Percentiles rank a stretch among this genome's conserved stretches.
phyloP scores from a whole-genome alignment of 2,329 filamentous ascomycete species.

The Hypoxylon sp. region DNA sequence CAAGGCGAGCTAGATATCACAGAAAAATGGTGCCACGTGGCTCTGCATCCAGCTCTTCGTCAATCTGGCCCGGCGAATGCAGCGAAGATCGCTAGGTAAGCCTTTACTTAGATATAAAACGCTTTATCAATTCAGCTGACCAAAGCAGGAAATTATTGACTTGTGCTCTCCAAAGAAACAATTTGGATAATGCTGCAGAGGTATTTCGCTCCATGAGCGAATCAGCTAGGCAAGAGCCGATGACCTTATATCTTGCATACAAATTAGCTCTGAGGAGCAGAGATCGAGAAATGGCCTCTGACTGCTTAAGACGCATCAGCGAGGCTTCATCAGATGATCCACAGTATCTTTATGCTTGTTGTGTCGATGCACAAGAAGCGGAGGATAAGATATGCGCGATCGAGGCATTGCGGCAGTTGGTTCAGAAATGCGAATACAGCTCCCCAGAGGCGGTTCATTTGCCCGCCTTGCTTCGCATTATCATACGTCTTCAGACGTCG shows the following conservation, averaged over 20 bases:
- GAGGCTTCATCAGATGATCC: slow-evolving; percentile 66
- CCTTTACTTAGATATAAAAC: neutral
- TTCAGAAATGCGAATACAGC: slow-evolving; percentile 68
- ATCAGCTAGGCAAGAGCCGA: slow-evolving; percentile 69
- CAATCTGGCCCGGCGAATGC: slow-evolving; percentile 76
- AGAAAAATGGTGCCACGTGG: slow-evolving; percentile 79
- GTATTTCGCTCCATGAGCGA: slow-evolving; percentile 73
- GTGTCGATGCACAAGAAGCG: slow-evolving; percentile 79
- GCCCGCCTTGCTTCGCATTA: slow-evolving; percentile 75
- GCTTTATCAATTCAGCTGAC: slow-evolving; percentile 41
- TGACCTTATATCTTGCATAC: slow-evolving; percentile 82
- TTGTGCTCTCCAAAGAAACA: slow-evolving; percentile 74
- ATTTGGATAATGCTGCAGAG: slow-evolving; percentile 67
- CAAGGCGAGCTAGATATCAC: slow-evolving; percentile 68
- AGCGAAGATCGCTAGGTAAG: slow-evolving; percentile 76
- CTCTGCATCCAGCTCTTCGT: slow-evolving; percentile 76
- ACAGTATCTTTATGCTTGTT: slow-evolving; percentile 83
- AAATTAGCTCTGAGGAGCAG: slow-evolving; percentile 75
- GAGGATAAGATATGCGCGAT: slow-evolving; percentile 74
- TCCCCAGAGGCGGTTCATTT: slow-evolving; percentile 68
- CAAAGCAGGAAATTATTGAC: slow-evolving; percentile 77
- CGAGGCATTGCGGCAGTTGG: slow-evolving; percentile 70
- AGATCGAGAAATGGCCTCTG: slow-evolving; percentile 71
- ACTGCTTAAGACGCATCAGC: slow-evolving; percentile 74
- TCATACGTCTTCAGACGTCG: slow-evolving; percentile 65